Conservation (phyloP, 1,139 yeast species). For the Suhomyces guaymorum region DNA sequence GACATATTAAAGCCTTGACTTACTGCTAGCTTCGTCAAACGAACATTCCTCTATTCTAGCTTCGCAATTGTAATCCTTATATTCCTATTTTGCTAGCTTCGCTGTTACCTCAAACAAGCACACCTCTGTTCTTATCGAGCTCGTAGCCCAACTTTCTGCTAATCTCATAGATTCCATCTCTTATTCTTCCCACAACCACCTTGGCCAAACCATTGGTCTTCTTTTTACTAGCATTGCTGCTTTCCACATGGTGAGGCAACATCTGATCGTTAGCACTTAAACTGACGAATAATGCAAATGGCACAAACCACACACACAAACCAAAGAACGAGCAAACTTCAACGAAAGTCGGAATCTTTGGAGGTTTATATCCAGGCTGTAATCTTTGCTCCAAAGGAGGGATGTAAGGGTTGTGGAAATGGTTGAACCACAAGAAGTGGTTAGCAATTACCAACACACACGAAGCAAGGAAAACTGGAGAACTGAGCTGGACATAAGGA, state of each 20-base stretch:
- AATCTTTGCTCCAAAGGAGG: constrained; percentile 59
- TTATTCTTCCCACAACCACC: constrained; percentile 55
- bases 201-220: constrained; percentile 59
- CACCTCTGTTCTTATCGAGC: constrained; percentile 58
- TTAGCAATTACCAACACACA: constrained; percentile 74
- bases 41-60: too few relatives aligned
- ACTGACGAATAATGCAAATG: constrained; percentile 88
- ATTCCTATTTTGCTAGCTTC: too few relatives aligned
- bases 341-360: constrained; percentile 76
- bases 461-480: constrained; percentile 69
- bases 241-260: constrained; percentile 59
- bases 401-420: constrained; percentile 69
- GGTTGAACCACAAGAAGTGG: constrained; percentile 88
- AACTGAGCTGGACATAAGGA: constrained; percentile 77
- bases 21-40: too few relatives aligned
- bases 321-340: constrained; percentile 96
- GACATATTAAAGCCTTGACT: too few relatives aligned
- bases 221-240: constrained; percentile 27
- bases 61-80: too few relatives aligned
- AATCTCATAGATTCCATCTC: constrained; percentile 51
- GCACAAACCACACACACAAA: constrained; percentile 89
- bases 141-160: constrained; percentile 63
- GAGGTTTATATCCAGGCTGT: constrained; percentile 59
- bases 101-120: constrained; percentile 34
- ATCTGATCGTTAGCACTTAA: constrained; percentile 90